These are phyloP conservation scores for Talaromyces marneffei DNA, from an alignment of 2,329 filamentous ascomycete genomes.

Conservation along the genomic window DNA sequence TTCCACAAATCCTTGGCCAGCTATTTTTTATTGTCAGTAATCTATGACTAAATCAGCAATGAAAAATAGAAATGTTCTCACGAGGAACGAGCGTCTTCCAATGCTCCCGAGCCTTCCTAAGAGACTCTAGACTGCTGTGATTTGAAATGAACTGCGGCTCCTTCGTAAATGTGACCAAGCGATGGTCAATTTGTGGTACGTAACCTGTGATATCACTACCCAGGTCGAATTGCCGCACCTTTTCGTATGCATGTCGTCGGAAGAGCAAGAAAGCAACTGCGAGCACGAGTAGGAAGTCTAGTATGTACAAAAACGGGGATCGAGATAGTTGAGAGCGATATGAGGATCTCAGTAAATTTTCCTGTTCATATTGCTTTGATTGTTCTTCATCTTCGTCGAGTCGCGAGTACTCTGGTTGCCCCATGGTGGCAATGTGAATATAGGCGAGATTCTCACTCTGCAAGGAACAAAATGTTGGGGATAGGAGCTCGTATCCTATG, in stretches of 20 bases:
- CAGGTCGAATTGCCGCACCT: background rate
- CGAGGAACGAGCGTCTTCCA: background rate
- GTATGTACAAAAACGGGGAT: background rate
- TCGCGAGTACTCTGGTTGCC: background rate
- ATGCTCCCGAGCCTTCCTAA: background rate
- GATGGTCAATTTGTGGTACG: background rate
- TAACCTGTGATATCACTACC: background rate
- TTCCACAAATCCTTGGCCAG: background rate
- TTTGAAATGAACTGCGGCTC: background rate
- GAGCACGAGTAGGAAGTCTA: background rate
- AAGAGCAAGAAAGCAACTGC: background rate
- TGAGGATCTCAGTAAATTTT: background rate
- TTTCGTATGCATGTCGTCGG: background rate
- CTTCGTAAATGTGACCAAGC: background rate
- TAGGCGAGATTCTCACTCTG: background rate
- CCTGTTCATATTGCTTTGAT: background rate
- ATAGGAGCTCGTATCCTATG: background rate
- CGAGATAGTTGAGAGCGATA: background rate
- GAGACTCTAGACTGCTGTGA: background rate
- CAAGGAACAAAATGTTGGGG: background rate
- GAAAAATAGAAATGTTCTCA: background rate
- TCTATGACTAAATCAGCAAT: background rate
- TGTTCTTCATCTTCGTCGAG: background rate
- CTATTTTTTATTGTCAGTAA: background rate
- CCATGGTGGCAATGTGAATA: background rate